These are phyloP conservation scores for Parastagonospora nodorum DNA, from an alignment of 2,329 filamentous ascomycete genomes.

Conservation along the genomic window DNA sequence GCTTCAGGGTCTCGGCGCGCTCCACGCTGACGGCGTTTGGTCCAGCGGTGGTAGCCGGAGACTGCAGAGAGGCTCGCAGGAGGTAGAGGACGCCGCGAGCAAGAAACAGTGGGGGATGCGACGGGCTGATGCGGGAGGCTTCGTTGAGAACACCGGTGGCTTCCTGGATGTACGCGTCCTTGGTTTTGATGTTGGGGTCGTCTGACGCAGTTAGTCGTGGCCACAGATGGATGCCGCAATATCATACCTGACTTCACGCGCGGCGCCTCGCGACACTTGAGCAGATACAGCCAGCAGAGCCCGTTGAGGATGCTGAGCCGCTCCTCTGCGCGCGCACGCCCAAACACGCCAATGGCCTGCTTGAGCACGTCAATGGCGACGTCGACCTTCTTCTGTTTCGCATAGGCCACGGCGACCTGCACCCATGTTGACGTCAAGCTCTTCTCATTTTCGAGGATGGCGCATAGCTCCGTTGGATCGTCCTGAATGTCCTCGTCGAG, in stretches of 20 bases:
- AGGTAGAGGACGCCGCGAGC: slow-evolving; percentile 89
- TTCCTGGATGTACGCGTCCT: slow-evolving; percentile 88
- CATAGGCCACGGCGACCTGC: slow-evolving; percentile 94
- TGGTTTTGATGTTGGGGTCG: slow-evolving; percentile 79
- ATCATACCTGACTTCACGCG: slow-evolving; percentile 62
- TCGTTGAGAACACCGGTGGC: slow-evolving; percentile 95
- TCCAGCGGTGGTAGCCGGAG: slow-evolving; percentile 70
- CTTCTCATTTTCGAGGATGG: slow-evolving; percentile 90
- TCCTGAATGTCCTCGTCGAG: slow-evolving; percentile 83
- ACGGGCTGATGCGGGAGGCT: slow-evolving; percentile 89
- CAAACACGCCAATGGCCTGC: slow-evolving; percentile 74
- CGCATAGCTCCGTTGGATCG: slow-evolving; percentile 93
- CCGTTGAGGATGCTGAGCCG: slow-evolving; percentile 83
- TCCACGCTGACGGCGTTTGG: slow-evolving; percentile 71
- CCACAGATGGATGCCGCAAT: not conserved
- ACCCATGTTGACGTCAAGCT: slow-evolving; percentile 95
- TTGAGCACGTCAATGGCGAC: slow-evolving; percentile 74
- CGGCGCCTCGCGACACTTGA: slow-evolving; percentile 83
- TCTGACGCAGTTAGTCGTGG: slow-evolving; percentile 26
- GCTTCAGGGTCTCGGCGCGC: slow-evolving; percentile 76
- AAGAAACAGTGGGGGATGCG: slow-evolving; percentile 87
- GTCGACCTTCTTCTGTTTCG: slow-evolving; percentile 92
- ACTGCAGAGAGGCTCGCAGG: slow-evolving; percentile 82
- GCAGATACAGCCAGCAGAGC: slow-evolving; percentile 88
- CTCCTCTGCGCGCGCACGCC: slow-evolving; percentile 74